phyloP scores from a whole-genome alignment of 2,329 filamentous ascomycete genomes.

The Orbilia oligospora region DNA sequence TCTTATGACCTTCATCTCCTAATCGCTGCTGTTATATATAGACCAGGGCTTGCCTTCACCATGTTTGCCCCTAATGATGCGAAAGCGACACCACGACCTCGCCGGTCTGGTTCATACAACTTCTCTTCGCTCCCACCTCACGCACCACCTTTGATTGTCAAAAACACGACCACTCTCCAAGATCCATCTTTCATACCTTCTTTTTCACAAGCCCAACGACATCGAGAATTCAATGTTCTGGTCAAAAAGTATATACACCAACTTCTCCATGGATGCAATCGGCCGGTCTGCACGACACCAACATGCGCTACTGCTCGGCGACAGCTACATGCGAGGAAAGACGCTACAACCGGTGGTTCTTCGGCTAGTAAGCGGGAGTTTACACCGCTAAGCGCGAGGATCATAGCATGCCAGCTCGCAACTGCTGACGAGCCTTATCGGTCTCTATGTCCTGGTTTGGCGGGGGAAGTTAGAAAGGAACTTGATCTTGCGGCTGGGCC shows the following conservation, averaged over 20 bases:
- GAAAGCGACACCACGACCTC: slow-evolving; percentile 34
- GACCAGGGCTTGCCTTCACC: slow-evolving; percentile 1
- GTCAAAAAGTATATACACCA: slow-evolving; percentile 79
- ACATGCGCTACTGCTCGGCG: slow-evolving; percentile 86
- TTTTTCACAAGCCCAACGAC: slow-evolving; percentile 40
- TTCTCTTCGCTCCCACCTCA: slow-evolving; percentile 49
- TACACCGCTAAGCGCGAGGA: slow-evolving; percentile 84
- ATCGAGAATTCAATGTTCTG: slow-evolving; percentile 48
- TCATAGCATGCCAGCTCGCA: slow-evolving; percentile 83
- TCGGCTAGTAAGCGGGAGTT: slow-evolving; percentile 80
- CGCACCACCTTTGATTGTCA: slow-evolving; percentile 49
- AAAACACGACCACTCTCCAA: slow-evolving; percentile 48
- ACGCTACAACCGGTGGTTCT: slow-evolving; percentile 67
- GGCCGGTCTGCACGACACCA: slow-evolving; percentile 77
- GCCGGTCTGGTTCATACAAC: slow-evolving; percentile 36
- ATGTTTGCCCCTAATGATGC: slow-evolving; percentile 42
- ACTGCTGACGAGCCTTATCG: slow-evolving; percentile 82
- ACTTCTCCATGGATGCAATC: slow-evolving; percentile 84
- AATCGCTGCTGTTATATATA: neutral
- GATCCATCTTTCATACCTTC: slow-evolving; percentile 41
- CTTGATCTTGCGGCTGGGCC: slow-evolving; percentile 22
- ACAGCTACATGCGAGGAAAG: slow-evolving; percentile 71
- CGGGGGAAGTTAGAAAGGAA: slow-evolving; percentile 54
- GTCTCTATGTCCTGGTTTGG: slow-evolving; percentile 75
- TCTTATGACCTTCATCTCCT: slow-evolving; percentile 26